Evolutionary conservation across 2,329 filamentous ascomycete species (phyloP).

Genomic region (Monilinia fructigena): DNA sequence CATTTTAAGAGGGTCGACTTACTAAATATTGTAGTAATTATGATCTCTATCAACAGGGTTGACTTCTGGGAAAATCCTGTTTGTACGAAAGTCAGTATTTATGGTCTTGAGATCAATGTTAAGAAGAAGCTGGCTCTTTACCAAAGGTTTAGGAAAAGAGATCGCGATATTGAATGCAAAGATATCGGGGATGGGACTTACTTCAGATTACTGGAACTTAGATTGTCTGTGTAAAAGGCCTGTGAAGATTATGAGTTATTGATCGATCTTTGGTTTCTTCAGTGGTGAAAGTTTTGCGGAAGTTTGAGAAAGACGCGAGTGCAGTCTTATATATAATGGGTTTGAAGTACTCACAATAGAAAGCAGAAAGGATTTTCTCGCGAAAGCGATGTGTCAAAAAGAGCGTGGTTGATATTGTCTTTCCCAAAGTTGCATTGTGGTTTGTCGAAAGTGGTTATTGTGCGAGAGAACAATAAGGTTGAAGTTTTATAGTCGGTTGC

Average conservation of each 20-base stretch:
- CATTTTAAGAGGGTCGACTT: background rate
- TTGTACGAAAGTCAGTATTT: background rate
- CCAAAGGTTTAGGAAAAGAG: background rate
- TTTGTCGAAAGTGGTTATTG: conserved; percentile 18
- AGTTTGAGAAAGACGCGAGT: conserved; percentile 1
- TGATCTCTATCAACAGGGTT: background rate
- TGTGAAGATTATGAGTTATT: background rate
- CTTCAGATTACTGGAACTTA: conserved; percentile 1
- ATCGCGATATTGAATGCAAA: background rate
- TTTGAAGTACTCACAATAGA: conserved; percentile 12
- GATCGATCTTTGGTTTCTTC: conserved; percentile 11
- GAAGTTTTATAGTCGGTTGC: background rate
- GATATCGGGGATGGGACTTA: background rate
- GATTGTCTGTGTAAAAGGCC: conserved; percentile 7
- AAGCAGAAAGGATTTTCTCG: conserved; percentile 9
- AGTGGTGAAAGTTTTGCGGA: background rate
- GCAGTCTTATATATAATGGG: background rate
- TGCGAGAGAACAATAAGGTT: conserved; percentile 13
- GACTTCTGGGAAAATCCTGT: background rate
- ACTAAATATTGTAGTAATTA: background rate
- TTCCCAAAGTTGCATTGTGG: background rate
- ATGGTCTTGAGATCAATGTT: background rate
- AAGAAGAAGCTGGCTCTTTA: background rate
- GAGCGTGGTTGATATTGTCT: conserved; percentile 5
- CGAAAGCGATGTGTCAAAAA: conserved; percentile 11